phyloP scores from a whole-genome alignment of 306 rosid genomes.

The Fragaria vesca region DNA sequence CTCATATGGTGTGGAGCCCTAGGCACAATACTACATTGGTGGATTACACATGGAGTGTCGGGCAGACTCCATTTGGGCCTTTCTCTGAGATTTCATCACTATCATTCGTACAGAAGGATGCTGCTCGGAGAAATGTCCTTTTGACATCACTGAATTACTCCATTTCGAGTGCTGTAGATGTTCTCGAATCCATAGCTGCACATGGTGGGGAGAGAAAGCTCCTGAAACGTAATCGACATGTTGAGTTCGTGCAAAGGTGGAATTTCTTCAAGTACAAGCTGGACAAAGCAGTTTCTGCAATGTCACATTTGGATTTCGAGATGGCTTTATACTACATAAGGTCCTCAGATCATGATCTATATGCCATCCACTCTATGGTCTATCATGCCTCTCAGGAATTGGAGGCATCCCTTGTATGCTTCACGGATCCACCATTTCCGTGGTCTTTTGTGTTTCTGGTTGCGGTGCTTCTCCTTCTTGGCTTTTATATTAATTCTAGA shows the following conservation, averaged over 20 bases:
- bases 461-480: slow-evolving; percentile 44
- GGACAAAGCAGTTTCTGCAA: slow-evolving; percentile 79
- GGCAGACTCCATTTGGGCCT: slow-evolving; percentile 96
- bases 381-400: slow-evolving; percentile 77
- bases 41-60: slow-evolving; percentile 95
- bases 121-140: slow-evolving; percentile 78
- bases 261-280: slow-evolving; percentile 81
- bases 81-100: slow-evolving; percentile 67
- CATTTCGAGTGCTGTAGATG: slow-evolving; percentile 63
- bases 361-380: slow-evolving; percentile 75
- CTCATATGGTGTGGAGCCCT: slow-evolving; percentile 81
- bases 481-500: slow-evolving; percentile 65
- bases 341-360: slow-evolving; percentile 91
- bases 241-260: slow-evolving; percentile 83
- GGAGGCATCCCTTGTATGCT: slow-evolving; percentile 88
- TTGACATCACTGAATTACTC: slow-evolving; percentile 75
- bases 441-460: slow-evolving; percentile 60
- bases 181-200: slow-evolving; percentile 60
- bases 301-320: slow-evolving; percentile 85
- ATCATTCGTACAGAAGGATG: slow-evolving; percentile 94
- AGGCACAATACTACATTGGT: slow-evolving; percentile 81
- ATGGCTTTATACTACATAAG: slow-evolving; percentile 74
- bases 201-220: slow-evolving; percentile 87
- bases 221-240: slow-evolving; percentile 63
- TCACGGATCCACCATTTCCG: slow-evolving; percentile 86